Base-by-base conservation (phyloP, 306 rosid genomes). In the Cyamopsis tetragonoloba region DNA sequence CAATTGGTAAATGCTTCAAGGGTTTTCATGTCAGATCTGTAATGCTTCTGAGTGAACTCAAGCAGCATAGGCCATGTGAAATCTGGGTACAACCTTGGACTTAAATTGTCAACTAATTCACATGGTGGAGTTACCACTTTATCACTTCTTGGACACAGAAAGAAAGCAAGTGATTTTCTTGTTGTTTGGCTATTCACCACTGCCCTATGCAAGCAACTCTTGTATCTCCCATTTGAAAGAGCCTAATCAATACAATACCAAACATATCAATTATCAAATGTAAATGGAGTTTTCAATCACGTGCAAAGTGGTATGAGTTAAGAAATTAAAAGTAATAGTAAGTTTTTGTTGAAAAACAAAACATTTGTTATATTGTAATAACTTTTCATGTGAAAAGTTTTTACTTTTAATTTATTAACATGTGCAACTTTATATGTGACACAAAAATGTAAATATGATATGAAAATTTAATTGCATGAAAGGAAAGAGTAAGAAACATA, bases 121-220 rank as follows among this genome's bases (percentile, higher is more conserved):
- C 76, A 49, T 27, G 99, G 99, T 76, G 99, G 95, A 53, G 66
- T 83, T 4, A 95, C 97, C 76, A 95, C 89, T 39, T 85, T 90
- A 47, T 95, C 97, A 69, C 66, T 79, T 80, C 72, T 79, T 0
- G 99, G 99, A 70, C 99, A 95, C 70, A 95, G 59, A 81, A 91
- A 95, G 81, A 95, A 91, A 56, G 99, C 99, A 12, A 95, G 84
- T 11, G 99, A 95, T 71, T 95, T 95, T 46, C 99, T 88, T 42
- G 96, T 77, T 43, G 47, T 77, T 48, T 86, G 19, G 20, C 86
- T 88, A 78, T 95, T 95, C 83, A 95, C 99, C 84, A 95, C 99
- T 35, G 99, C 99, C 74, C 97, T 67, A 66, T 95, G 99, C 86
- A 95, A 76, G 64, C 99, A 91, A 28, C 99, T 95, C 86, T 87